A percentile compares a stretch with the other conserved stretches of the same genome.
Conservation (phyloP, 768 basidiomycete genomes). For the Baorangia bicolor region DNA sequence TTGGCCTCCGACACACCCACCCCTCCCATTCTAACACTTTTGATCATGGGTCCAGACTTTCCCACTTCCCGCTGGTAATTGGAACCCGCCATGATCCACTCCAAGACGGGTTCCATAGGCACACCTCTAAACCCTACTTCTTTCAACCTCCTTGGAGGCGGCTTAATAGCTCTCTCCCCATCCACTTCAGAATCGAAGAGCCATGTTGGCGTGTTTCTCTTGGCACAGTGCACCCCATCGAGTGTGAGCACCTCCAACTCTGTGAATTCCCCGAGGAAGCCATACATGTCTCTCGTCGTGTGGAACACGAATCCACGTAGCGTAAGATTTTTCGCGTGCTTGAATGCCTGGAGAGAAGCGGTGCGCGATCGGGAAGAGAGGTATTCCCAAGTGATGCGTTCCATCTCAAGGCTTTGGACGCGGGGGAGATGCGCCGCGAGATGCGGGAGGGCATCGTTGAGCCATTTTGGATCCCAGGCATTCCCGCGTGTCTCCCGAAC, state of each 20-base stretch:
- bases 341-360: constrained; percentile 28
- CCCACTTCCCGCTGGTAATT: constrained; percentile 12
- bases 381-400: constrained; percentile 33
- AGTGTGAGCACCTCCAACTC: constrained; percentile 28
- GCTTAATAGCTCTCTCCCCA: constrained; percentile 7
- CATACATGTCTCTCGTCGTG: constrained; percentile 27
- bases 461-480: constrained; percentile 34
- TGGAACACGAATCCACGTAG: constrained; percentile 27
- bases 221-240: constrained; percentile 30
- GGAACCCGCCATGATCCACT: constrained; percentile 27
- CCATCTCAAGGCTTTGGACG: constrained; percentile 28
- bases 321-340: constrained; percentile 15
- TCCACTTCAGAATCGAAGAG: constrained; percentile 3
- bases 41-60: constrained; percentile 10
- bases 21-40: constrained; percentile 29
- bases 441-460: constrained; percentile 29
- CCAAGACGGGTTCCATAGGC: constrained; percentile 25
- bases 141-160: constrained; percentile 21
- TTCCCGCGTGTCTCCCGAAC: constrained; percentile 32
- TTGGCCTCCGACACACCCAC: constrained; percentile 27
- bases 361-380: constrained; percentile 28
- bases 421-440: constrained; percentile 20
- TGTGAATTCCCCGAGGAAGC: constrained; percentile 27
- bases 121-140: constrained; percentile 29
- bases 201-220: constrained; percentile 15